Base-by-base conservation (phyloP, 2,329 filamentous ascomycete genomes). In the Phyllosticta citrichinensis region DNA sequence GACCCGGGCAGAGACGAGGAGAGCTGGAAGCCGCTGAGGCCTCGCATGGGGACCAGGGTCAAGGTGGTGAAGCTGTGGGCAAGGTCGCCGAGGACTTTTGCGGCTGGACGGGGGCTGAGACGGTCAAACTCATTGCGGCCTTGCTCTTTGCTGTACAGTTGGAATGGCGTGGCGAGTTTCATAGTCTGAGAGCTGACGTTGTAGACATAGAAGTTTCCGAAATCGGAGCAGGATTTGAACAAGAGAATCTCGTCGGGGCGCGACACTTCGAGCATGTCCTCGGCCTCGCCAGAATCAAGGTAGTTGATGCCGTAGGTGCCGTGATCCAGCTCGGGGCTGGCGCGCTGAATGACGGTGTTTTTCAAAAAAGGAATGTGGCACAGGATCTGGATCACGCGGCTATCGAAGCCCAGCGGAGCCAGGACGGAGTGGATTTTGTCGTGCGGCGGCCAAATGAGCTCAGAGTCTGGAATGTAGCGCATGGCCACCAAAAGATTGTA, bases 261-360 rank as follows among this genome's bases (percentile, higher is more conserved):
- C 22, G 58, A 12, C 9, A 60, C 53, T 2, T 60, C 58, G 17
- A 56, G 58, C 40, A 60, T 60, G 58, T 60, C 58, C 35, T 60
- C 58, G 22, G 58, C 58, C 40, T 60, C 58, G 52, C 58, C 58
- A 12, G 20, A 12, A 33, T 60, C 58, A n/a, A 60, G 58, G 40
- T 60, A 60, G 58, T 60, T 60, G 40, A 60, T 56, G 20, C 58
- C 58, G 17, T 60, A 60, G 2, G 89, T 94, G 66, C 89, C 85
- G 77, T 94, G 89, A 73, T 94, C 89, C 9, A 79, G 73, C 55
- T 81, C 71, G 8, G 83, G 80, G 70, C 96, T 96, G 83, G 91
- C 97, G 66, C 94, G 87, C 81, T 97, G 97, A 74, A 99, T 95
- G 75, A 97, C 92, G 11, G 94, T 94, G 74, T 97, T 60, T 54